Evolutionary conservation across 257 asterid species (phyloP).

Genomic region (Gentiana dahurica): DNA sequence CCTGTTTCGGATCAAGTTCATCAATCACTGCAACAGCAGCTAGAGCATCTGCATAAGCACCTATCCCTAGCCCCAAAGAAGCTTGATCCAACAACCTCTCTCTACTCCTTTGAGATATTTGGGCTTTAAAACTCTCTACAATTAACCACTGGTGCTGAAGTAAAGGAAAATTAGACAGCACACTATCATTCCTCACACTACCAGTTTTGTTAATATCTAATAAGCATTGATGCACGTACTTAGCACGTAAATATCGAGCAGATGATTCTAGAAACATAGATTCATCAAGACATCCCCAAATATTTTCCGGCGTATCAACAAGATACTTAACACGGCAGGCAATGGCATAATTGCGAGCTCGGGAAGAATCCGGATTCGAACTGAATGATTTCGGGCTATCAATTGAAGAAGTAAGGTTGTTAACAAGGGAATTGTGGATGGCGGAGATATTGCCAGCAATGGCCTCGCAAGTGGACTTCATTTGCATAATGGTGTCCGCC

Average conservation of each 20-base stretch:
- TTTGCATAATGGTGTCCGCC: slow-evolving; percentile 82
- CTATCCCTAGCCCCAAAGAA: slow-evolving; percentile 38
- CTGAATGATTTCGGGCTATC: slow-evolving; percentile 42
- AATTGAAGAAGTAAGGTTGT: slow-evolving; percentile 55
- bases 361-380: slow-evolving; percentile 30
- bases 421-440: slow-evolving; percentile 48
- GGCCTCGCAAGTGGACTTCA: slow-evolving; percentile 85
- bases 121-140: slow-evolving; percentile 87
- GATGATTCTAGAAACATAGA: slow-evolving; percentile 88
- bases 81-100: slow-evolving; percentile 80
- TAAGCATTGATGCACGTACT: slow-evolving; percentile 66
- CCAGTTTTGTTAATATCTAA: slow-evolving; percentile 8
- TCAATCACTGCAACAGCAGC: slow-evolving; percentile 84
- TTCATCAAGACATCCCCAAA: slow-evolving; percentile 98
- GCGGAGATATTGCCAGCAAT: slow-evolving; percentile 66
- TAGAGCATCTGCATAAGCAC: slow-evolving; percentile 89
- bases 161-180: slow-evolving; percentile 72
- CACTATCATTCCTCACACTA: slow-evolving; percentile 36
- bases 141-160: slow-evolving; percentile 98
- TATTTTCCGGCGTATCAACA: slow-evolving; percentile 97
- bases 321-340: slow-evolving; percentile 97
- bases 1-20: slow-evolving; percentile 78
- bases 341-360: slow-evolving; percentile 63
- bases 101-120: slow-evolving; percentile 84
- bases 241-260: slow-evolving; percentile 84